Evolutionary conservation across 805 yeast species (phyloP), one percentile per base, ranked within the genome.

Genomic region (Saccharomycopsis vini): DNA sequence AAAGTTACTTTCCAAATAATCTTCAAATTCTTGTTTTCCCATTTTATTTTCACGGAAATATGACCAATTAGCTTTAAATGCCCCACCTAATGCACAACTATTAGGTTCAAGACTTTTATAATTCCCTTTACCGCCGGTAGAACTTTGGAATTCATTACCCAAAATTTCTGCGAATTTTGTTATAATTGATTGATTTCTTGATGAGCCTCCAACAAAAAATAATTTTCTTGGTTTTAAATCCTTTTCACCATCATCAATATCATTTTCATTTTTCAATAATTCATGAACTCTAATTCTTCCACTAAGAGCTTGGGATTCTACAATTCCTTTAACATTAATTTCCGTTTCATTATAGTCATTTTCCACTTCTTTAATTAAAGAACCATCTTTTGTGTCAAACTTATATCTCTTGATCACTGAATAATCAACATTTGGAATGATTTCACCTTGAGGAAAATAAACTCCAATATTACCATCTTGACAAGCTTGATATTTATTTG

Each of bases 81-180:
- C 90, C 3, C 95, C 95, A 21, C 96, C 96, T 29, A 85, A 61
- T 0, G 95, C 96, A 69, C 96, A 88, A 1, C 95, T 92, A 62
- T 88, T 88, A 5, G 90, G 77, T 38, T 85, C 74, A 54, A 84
- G 88, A 31, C 82, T 79, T 47, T 76, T 74, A 58, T 62, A 84
- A 49, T 81, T 77, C 1, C 89, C 92, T 19, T 34, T 33, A 3
- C 50, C 50, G 16, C 39, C 31, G 4, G 22, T 21, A 10, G 13
- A 3, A 5, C 21, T 18, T 31, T 43, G 47, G 28, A 66, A 58
- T 1, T 67, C 62, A 20, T 64, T 56, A 4, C 88, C 89, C 29
- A 88, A 61, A 5, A 88, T 77, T 10, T 79, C 66, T 9, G 88
- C 77, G 67, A 84, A 81, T 51, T 75, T 80, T 18, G 63, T 60